Conservation (phyloP, 2,329 filamentous ascomycete genomes). For the Cladosporium sphaerospermum region DNA sequence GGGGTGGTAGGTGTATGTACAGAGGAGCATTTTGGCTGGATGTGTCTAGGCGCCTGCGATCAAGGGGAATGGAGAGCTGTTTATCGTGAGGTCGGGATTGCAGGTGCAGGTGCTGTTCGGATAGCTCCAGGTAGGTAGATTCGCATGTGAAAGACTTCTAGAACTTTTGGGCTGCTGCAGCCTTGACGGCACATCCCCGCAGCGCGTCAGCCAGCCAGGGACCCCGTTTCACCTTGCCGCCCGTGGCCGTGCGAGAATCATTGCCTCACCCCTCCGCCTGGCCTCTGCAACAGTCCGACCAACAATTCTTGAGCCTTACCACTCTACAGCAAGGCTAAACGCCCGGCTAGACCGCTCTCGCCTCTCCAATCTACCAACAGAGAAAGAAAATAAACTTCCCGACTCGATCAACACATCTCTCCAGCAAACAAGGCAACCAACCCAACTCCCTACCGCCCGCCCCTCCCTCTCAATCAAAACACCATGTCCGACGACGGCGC, state of each 20-base stretch:
- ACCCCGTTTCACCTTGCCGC: constrained; percentile 9
- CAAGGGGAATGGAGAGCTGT: background rate
- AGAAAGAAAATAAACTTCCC: background rate
- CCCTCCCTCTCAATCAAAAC: background rate
- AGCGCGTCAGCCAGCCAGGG: background rate
- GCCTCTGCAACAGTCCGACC: background rate
- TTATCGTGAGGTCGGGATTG: background rate
- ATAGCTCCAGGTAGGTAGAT: background rate
- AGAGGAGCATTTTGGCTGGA: constrained; percentile 2
- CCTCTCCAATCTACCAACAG: background rate
- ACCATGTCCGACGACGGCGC: constrained; percentile 59
- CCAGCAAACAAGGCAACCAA: background rate
- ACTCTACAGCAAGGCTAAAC: background rate
- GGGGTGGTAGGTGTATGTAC: background rate
- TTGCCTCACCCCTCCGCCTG: background rate
- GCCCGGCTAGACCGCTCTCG: background rate
- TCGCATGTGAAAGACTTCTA: constrained; percentile 12
- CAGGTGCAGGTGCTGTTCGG: background rate
- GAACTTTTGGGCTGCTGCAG: background rate
- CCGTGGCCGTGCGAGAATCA: constrained; percentile 1
- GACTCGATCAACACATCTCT: background rate
- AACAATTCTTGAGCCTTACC: background rate
- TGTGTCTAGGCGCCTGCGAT: background rate
- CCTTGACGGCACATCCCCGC: too few relatives aligned
- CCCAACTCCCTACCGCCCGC: background rate